A percentile compares a stretch with the other conserved stretches of the same genome.
Evolutionary conservation across 352 stramenopile genomes (phyloP).

Genomic region (Phytopythium chamaehyphon): DNA sequence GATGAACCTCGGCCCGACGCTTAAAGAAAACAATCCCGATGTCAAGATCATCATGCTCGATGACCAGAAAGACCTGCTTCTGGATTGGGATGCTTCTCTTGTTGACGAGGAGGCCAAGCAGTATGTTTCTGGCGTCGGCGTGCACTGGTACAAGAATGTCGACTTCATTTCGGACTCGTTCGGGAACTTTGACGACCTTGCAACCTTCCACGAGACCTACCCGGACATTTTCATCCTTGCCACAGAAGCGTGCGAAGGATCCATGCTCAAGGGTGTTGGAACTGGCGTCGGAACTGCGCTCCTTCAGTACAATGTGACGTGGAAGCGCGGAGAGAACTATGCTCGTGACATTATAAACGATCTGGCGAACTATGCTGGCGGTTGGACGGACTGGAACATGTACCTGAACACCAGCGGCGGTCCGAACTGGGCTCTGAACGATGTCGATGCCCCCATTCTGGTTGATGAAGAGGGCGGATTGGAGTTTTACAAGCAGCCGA

Average conservation of each 20-base stretch:
- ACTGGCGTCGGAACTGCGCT: constrained; percentile 47
- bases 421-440: constrained; percentile 70
- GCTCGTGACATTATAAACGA: constrained; percentile 86
- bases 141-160: constrained; percentile 85
- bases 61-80: constrained; percentile 73
- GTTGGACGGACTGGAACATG: constrained; percentile 90
- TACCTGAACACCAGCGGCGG: constrained; percentile 64
- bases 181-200: constrained; percentile 49
- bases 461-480: constrained; percentile 43
- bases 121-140: constrained; percentile 79
- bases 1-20: constrained; percentile 58
- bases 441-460: constrained; percentile 71
- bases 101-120: constrained; percentile 43
- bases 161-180: constrained; percentile 42
- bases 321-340: constrained; percentile 73
- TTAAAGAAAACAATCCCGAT: constrained; percentile 50
- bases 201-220: constrained; percentile 48
- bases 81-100: constrained; percentile 37
- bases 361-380: constrained; percentile 65
- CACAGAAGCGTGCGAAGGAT: constrained; percentile 73
- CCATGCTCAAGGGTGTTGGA: constrained; percentile 43
- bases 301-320: constrained; percentile 37
- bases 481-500: constrained; percentile 82
- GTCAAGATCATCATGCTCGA: constrained; percentile 84
- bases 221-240: constrained; percentile 80